Conservation (phyloP, 495 filamentous ascomycete species). For the Podospora tetraspora region DNA sequence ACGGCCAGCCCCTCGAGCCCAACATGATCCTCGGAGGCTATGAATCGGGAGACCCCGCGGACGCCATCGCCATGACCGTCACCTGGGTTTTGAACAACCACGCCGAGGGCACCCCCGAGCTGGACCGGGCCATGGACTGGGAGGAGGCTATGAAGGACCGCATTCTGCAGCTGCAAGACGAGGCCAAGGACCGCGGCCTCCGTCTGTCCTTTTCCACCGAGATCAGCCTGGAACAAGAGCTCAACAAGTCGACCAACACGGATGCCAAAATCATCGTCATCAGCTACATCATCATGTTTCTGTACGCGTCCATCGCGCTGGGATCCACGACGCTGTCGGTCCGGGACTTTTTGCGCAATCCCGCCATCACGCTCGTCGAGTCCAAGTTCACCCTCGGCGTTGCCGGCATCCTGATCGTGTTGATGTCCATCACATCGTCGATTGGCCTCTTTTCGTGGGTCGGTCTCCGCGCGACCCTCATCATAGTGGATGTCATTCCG, state of each 20-base stretch:
- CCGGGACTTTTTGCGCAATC: conserved; percentile 69
- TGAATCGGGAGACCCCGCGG: conserved; percentile 58
- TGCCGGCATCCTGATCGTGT: conserved; percentile 85
- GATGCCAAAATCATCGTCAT: conserved; percentile 96
- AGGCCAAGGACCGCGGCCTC: conserved; percentile 71
- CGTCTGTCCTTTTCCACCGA: conserved; percentile 92
- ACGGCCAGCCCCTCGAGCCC: conserved; percentile 76
- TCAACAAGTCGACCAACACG: conserved; percentile 95
- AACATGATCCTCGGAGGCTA: conserved; percentile 83
- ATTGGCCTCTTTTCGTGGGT: conserved; percentile 87
- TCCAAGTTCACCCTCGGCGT: conserved; percentile 93
- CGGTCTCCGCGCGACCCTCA: conserved; percentile 88
- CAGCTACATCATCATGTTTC: conserved; percentile 97
- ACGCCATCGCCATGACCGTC: conserved; percentile 72
- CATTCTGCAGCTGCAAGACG: conserved; percentile 68
- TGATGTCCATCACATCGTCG: conserved; percentile 95
- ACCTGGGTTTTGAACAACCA: conserved; percentile 97
- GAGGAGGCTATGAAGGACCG: conserved; percentile 67
- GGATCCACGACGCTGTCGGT: conserved; percentile 79
- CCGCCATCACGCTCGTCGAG: conserved; percentile 77
- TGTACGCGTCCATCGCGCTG: conserved; percentile 88
- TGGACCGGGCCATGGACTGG: conserved; percentile 79
- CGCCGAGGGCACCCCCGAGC: conserved; percentile 61
- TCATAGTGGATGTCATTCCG: conserved; percentile 97
- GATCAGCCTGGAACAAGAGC: conserved; percentile 84